phyloP scores from a whole-genome alignment of 2,329 filamentous ascomycete genomes.

The Colletotrichum filicis region DNA sequence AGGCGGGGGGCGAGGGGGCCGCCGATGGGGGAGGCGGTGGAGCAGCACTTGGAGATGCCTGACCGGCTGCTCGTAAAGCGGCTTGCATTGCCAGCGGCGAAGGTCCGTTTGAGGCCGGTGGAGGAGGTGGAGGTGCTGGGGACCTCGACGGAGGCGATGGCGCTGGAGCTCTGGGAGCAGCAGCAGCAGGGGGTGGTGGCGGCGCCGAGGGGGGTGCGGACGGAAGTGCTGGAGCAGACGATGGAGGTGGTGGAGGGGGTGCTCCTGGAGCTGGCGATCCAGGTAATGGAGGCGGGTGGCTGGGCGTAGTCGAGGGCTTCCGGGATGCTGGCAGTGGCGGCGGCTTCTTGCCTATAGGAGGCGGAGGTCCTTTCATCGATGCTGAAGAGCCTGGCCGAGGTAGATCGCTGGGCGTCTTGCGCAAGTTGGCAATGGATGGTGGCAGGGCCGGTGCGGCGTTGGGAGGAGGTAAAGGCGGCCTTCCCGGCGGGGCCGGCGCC shows the following conservation, averaged over 20 bases:
- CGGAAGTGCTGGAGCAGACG: conserved; percentile 50
- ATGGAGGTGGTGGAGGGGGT: conserved; percentile 45
- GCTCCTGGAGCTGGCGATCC: conserved; percentile 44
- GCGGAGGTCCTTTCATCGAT: conserved; percentile 77
- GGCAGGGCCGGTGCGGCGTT: conserved; percentile 58
- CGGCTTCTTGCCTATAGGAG: conserved; percentile 81
- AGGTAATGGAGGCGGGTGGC: conserved; percentile 47
- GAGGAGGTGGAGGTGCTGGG: conserved; percentile 47
- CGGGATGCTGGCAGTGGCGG: conserved; percentile 70
- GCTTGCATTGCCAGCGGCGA: conserved; percentile 56
- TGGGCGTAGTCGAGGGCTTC: conserved; percentile 60
- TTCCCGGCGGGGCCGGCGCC: conserved; percentile 68
- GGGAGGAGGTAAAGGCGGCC: conserved; percentile 58
- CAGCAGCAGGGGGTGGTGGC: conserved; percentile 55
- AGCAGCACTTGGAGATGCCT: conserved; percentile 49
- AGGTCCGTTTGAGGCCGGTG: conserved; percentile 45
- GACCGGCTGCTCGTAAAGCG: conserved; percentile 55
- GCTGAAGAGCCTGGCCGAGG: conserved; percentile 70
- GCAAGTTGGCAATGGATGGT: conserved; percentile 68
- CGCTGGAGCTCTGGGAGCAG: conserved; percentile 45
- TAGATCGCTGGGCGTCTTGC: conserved; percentile 63
- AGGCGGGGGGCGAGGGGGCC: conserved; percentile 55
- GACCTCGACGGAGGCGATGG: conserved; percentile 50
- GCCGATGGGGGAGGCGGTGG: conserved; percentile 50
- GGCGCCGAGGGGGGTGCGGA: conserved; percentile 53